These are phyloP conservation scores for Ustilago cynodontis DNA, from an alignment of 1,284 basidiomycete genomes.

Conservation along the genomic window DNA sequence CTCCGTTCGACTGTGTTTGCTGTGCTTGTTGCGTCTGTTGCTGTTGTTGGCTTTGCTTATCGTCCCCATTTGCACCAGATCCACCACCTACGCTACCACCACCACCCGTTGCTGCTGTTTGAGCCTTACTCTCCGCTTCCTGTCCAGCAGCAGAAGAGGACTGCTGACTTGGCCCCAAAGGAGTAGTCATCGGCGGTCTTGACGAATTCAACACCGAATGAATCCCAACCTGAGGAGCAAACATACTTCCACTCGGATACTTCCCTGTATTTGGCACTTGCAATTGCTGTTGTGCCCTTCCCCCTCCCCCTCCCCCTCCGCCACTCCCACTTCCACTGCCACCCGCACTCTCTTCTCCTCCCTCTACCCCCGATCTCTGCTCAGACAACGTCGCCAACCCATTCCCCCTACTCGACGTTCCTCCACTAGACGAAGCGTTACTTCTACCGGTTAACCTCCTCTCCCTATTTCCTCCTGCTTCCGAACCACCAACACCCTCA, in stretches of 20 bases:
- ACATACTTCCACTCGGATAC: slow-evolving; percentile 56
- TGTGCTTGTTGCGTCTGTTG: background rate
- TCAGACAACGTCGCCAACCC: slow-evolving; percentile 15
- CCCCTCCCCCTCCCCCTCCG: too few species aligned
- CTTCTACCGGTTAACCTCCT: slow-evolving; percentile 29
- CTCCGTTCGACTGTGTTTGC: background rate
- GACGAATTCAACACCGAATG: slow-evolving; percentile 49
- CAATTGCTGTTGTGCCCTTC: slow-evolving; percentile 3
- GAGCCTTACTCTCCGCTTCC: background rate
- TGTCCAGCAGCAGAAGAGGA: slow-evolving; percentile 7
- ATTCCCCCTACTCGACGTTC: background rate
- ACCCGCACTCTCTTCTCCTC: slow-evolving; percentile 3
- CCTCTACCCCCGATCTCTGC: background rate
- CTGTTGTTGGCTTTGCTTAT: background rate
- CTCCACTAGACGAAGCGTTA: slow-evolving; percentile 6
- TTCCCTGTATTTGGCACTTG: slow-evolving; percentile 19
- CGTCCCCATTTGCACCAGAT: slow-evolving; percentile 1
- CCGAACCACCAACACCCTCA: slow-evolving; percentile 15
- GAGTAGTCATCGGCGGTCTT: slow-evolving; percentile 53
- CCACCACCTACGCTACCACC: background rate
- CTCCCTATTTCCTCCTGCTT: slow-evolving; percentile 13
- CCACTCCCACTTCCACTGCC: background rate
- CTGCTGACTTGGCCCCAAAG: slow-evolving; percentile 22
- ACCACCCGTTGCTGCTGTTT: background rate
- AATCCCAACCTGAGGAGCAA: slow-evolving; percentile 60